Evolutionary conservation across 768 basidiomycete species (phyloP).

Genomic region (Amanita molliuscula): DNA sequence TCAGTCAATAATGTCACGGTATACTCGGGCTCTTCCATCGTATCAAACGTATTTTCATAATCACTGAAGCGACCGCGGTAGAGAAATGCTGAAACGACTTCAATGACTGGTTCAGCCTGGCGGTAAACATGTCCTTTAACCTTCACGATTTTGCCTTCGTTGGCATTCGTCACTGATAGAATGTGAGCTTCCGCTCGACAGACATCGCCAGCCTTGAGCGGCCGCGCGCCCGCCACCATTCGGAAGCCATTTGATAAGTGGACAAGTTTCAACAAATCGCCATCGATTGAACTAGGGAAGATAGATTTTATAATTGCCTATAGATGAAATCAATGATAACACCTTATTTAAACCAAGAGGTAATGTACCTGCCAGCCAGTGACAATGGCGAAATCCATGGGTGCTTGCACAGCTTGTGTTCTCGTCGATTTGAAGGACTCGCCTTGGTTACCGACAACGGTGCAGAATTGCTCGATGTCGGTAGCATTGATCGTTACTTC

Average conservation of each 20-base stretch:
- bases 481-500: constrained; percentile 71
- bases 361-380: constrained; percentile 89
- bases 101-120: constrained; percentile 71
- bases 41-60: constrained; percentile 94
- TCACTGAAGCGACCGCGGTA: constrained; percentile 93
- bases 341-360: neutral
- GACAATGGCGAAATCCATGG: constrained; percentile 99
- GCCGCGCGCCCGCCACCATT: constrained; percentile 65
- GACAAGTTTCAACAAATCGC: constrained; percentile 90
- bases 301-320: constrained; percentile 99
- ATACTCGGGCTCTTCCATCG: constrained; percentile 83
- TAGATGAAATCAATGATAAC: constrained; percentile 6
- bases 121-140: constrained; percentile 81
- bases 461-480: constrained; percentile 83
- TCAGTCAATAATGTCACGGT: constrained; percentile 64
- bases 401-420: constrained; percentile 65
- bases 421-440: constrained; percentile 81
- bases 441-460: constrained; percentile 87
- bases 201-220: constrained; percentile 76
- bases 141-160: constrained; percentile 88
- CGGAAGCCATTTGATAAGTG: constrained; percentile 97
- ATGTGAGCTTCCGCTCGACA: constrained; percentile 88
- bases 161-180: constrained; percentile 79
- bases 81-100: constrained; percentile 91
- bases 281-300: constrained; percentile 87